Evolutionary conservation across 2,329 filamentous ascomycete genomes (phyloP).

Genomic region (Talaromyces sp.): DNA sequence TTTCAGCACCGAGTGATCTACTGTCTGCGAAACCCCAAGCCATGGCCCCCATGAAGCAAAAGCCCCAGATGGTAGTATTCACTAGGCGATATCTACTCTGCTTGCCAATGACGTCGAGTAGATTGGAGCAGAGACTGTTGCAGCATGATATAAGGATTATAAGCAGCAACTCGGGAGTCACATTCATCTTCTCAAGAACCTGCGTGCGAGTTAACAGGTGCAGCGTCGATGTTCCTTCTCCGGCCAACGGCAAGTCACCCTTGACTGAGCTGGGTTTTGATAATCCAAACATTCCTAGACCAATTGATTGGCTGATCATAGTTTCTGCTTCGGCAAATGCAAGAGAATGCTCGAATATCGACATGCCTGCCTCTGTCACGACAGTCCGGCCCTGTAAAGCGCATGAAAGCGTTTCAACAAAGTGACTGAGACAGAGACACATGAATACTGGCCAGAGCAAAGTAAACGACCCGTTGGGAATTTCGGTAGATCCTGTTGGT

Average conservation of each 20-base stretch:
- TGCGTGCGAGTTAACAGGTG: conserved; percentile 40
- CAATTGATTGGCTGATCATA: conserved; percentile 74
- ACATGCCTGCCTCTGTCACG: conserved; percentile 88
- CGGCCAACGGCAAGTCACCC: conserved; percentile 40
- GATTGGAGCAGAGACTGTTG: conserved; percentile 80
- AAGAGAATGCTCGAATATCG: conserved; percentile 89
- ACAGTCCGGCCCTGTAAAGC: conserved; percentile 78
- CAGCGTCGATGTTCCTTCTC: conserved; percentile 27
- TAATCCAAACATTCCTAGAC: conserved; percentile 60
- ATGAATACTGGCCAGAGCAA: conserved; percentile 51
- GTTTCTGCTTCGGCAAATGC: conserved; percentile 95
- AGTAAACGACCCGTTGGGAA: conserved; percentile 72
- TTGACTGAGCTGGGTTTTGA: conserved; percentile 39
- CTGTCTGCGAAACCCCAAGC: conserved; percentile 63
- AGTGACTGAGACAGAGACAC: conserved; percentile 65
- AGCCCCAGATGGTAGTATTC: conserved; percentile 83
- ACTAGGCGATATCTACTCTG: conserved; percentile 75
- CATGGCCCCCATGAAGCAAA: conserved; percentile 84
- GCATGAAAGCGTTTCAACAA: conserved; percentile 82
- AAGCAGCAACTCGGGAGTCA: conserved; percentile 80
- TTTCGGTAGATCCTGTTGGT: conserved; percentile 43
- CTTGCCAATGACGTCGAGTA: conserved; percentile 73
- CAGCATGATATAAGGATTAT: conserved; percentile 83
- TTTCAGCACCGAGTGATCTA: conserved; percentile 39
- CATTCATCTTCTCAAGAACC: conserved; percentile 77